phyloP scores from a whole-genome alignment of 2,329 filamentous ascomycete genomes.

The Alternaria panax region DNA sequence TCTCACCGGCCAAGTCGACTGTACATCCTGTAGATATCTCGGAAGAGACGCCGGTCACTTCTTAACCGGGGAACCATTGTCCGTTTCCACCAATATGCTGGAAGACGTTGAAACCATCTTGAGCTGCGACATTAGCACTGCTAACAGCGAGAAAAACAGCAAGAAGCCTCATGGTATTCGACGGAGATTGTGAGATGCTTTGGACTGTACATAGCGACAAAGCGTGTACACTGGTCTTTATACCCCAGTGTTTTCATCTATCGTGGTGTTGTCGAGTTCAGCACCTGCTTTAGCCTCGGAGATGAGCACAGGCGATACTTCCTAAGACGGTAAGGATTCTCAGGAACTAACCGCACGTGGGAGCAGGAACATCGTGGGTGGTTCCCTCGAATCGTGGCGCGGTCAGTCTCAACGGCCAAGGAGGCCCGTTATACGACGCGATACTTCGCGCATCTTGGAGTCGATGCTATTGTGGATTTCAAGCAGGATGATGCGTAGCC shows the following conservation, averaged over 20 bases:
- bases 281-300: constrained; percentile 24
- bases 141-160: constrained; percentile 20
- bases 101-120: constrained; percentile 41
- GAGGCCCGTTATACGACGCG: background rate
- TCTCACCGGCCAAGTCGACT: constrained; percentile 61
- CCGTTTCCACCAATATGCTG: constrained; percentile 51
- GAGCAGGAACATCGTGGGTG: constrained; percentile 7
- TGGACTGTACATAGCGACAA: background rate
- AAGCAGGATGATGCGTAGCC: background rate
- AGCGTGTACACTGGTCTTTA: constrained; percentile 7
- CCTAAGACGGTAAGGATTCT: constrained; percentile 26
- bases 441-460: constrained; percentile 6
- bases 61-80: constrained; percentile 51
- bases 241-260: background rate
- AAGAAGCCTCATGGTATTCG: constrained; percentile 29
- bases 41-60: constrained; percentile 63
- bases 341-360: constrained; percentile 14
- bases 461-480: background rate
- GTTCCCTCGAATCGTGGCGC: background rate
- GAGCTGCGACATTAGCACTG: constrained; percentile 19
- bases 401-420: constrained; percentile 6
- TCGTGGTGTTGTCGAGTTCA: background rate
- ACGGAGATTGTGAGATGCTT: background rate
- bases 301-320: constrained; percentile 32
- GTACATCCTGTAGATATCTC: constrained; percentile 64